These are phyloP conservation scores for Phialophora expanda DNA, from an alignment of 2,329 filamentous ascomycete species.

Conservation along the genomic window DNA sequence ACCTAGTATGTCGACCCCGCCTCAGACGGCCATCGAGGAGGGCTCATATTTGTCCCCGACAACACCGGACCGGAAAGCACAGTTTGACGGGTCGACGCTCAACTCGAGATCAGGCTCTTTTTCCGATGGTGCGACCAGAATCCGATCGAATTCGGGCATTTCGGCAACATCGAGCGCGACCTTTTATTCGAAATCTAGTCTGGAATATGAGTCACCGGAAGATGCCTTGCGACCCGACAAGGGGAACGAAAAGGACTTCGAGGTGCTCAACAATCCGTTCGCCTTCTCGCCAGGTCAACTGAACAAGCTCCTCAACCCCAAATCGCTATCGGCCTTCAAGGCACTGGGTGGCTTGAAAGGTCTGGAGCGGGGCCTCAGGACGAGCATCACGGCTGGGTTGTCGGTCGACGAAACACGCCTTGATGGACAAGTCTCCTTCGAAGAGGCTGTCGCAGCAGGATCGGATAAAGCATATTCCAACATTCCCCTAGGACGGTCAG, in stretches of 20 bases:
- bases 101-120: conserved; percentile 51
- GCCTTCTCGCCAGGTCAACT: conserved; percentile 84
- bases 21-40: conserved; percentile 35
- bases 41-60: conserved; percentile 41
- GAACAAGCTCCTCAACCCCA: conserved; percentile 86
- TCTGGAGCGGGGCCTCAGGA: conserved; percentile 77
- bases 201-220: conserved; percentile 40
- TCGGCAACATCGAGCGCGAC: conserved; percentile 35
- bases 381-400: conserved; percentile 73
- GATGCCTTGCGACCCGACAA: conserved; percentile 68
- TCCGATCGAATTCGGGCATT: conserved; percentile 42
- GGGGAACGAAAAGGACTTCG: conserved; percentile 76
- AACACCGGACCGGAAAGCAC: conserved; percentile 41
- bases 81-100: conserved; percentile 52
- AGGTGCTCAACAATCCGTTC: conserved; percentile 79
- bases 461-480: conserved; percentile 32
- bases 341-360: conserved; percentile 78
- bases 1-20: conserved; percentile 37
- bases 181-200: conserved; percentile 35
- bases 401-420: conserved; percentile 75
- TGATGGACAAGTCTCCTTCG: conserved; percentile 71
- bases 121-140: conserved; percentile 41
- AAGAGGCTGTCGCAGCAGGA: conserved; percentile 62
- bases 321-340: conserved; percentile 81
- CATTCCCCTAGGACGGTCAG: conserved; percentile 13